Evolutionary conservation across 2,329 filamentous ascomycete genomes (phyloP), one percentile per base, ranked within the genome.

Genomic region (Penicillium sp.): DNA sequence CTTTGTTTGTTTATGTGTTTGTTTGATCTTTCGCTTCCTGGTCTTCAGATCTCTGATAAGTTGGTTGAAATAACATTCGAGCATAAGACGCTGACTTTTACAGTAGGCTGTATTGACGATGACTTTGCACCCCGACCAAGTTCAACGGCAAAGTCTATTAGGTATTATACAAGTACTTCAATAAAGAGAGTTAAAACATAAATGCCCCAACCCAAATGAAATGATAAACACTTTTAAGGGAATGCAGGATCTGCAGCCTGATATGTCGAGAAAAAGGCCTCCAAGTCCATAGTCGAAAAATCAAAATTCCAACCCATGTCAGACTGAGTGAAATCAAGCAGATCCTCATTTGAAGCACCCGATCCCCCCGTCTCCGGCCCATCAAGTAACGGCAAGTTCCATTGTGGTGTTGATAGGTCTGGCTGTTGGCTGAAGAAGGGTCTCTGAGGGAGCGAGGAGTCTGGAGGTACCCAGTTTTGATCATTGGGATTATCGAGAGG

Each of bases 241-340:
- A 65, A n/a, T 1, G 64, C 60, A 7, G 60, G 38, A 22, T 69
- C 66, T 30, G 68, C 62, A 7, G 65, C 62, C 7, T 73, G 73
- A 60, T 77, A 71, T 17, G 77, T 62, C 4, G 76, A 79, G 51
- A 78, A 73, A 40, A 79, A 78, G 0, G 75, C 71, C 35, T 78
- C 76, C 6, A 78, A 61, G 54, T 79, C 76, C 75, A 79, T 78
- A 0, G 76, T 77, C 2, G 76, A 78, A 53, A 78, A 77, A 44
- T 78, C 75, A 60, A 79, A 76, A 54, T 78, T 70, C 76, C 76
- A 79, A 5, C 74, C 76, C 71, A 77, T 75, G 53, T 78, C 75
- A 1, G 73, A 72, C 62, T 75, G 70, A 1, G 75, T 77, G 45
- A 78, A 72, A 59, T 78, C 76, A 2, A 74, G 68, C 7, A 78